Percentiles rank a stretch among this genome's conserved stretches.
Evolutionary conservation across 148 eudicot species (phyloP).

Genomic region (Spergularia marina): DNA sequence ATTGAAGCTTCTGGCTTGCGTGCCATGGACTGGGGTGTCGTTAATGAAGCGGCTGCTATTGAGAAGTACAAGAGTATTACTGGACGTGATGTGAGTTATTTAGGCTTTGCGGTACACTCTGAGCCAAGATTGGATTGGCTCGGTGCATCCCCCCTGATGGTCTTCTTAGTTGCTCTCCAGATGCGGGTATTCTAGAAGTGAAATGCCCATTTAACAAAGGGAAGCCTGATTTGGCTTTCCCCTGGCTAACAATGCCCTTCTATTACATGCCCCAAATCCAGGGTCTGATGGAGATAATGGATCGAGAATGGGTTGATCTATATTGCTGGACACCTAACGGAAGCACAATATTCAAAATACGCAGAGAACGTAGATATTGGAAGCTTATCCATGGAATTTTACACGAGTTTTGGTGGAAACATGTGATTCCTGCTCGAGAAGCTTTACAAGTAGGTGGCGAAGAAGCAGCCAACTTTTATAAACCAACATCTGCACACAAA

Average conservation of each 20-base stretch:
- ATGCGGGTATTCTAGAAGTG: slow-evolving; percentile 81
- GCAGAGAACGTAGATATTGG: slow-evolving; percentile 74
- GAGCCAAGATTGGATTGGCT: slow-evolving; percentile 65
- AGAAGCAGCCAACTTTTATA: slow-evolving; percentile 57
- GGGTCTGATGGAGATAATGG: slow-evolving; percentile 96
- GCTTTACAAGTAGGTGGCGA: slow-evolving; percentile 50
- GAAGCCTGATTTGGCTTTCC: slow-evolving; percentile 70
- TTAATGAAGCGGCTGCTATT: slow-evolving; percentile 63
- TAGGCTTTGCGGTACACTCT: slow-evolving; percentile 76
- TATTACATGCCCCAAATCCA: slow-evolving; percentile 98
- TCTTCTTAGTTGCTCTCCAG: slow-evolving; percentile 55
- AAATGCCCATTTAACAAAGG: slow-evolving; percentile 80
- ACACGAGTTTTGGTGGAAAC: slow-evolving; percentile 92
- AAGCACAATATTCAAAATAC: slow-evolving; percentile 66
- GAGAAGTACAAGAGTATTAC: slow-evolving; percentile 81
- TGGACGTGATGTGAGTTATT: slow-evolving; percentile 56
- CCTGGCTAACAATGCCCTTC: slow-evolving; percentile 82
- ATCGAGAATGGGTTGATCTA: slow-evolving; percentile 57
- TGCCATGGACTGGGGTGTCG: slow-evolving; percentile 93
- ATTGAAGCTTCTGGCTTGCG: slow-evolving; percentile 25
- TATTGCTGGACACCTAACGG: slow-evolving; percentile 95
- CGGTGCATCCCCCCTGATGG: slow-evolving; percentile 97
- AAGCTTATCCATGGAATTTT: slow-evolving; percentile 65
- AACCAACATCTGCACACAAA: slow-evolving; percentile 64
- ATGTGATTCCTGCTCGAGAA: slow-evolving; percentile 78